Evolutionary conservation across 2,329 filamentous ascomycete species (phyloP).

Genomic region (Proliferodiscus dingleyae): DNA sequence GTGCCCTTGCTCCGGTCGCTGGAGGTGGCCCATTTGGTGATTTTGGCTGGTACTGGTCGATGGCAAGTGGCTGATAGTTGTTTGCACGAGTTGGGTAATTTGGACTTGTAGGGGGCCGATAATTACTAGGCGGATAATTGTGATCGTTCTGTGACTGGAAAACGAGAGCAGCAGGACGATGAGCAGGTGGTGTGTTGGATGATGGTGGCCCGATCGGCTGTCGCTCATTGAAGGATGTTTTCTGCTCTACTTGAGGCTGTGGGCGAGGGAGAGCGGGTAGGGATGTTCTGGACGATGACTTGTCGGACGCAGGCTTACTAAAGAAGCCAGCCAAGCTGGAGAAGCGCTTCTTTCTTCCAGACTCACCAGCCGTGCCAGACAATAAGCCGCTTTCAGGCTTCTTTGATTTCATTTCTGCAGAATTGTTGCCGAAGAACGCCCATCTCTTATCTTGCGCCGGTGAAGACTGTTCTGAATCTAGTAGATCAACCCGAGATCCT

Average conservation of each 20-base stretch:
- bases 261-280: background rate
- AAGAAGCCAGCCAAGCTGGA: constrained; percentile 33
- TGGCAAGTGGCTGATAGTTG: constrained; percentile 1
- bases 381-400: constrained; percentile 22
- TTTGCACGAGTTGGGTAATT: constrained; percentile 1
- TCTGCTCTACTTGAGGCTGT: constrained; percentile 11
- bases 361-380: constrained; percentile 13
- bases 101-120: background rate
- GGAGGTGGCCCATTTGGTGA: background rate
- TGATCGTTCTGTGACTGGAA: background rate
- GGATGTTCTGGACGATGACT: constrained; percentile 1
- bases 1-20: background rate
- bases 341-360: constrained; percentile 41
- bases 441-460: constrained; percentile 34
- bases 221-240: constrained; percentile 13
- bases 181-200: background rate
- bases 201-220: constrained; percentile 13
- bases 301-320: constrained; percentile 13
- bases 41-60: background rate
- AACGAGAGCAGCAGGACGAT: background rate
- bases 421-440: constrained; percentile 34
- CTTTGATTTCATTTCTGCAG: constrained; percentile 22
- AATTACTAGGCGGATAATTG: background rate
- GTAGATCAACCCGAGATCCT: constrained; percentile 27
- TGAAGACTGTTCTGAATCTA: constrained; percentile 18